Evolutionary conservation across 2,329 filamentous ascomycete species (phyloP).

Genomic region (Fusarium lyarnte): DNA sequence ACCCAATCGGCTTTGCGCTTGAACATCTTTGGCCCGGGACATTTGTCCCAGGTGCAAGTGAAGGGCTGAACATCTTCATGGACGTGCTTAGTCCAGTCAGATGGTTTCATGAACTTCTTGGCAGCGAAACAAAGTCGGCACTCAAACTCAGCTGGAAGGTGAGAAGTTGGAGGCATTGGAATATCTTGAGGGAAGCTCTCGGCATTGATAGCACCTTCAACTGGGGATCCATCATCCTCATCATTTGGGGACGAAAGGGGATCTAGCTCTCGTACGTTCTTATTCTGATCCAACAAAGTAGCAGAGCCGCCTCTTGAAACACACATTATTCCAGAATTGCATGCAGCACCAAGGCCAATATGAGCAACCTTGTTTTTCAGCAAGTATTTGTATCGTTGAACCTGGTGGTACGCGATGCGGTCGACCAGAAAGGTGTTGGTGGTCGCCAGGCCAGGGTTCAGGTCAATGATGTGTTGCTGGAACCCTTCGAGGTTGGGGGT

Average conservation of each 20-base stretch:
- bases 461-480: constrained; percentile 73
- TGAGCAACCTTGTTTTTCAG: constrained; percentile 78
- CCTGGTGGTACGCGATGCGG: constrained; percentile 83
- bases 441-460: constrained; percentile 76
- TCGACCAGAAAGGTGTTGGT: constrained; percentile 74
- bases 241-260: constrained; percentile 59
- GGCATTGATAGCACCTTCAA: constrained; percentile 74
- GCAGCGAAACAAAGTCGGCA: constrained; percentile 86
- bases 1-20: constrained; percentile 98
- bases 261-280: constrained; percentile 68
- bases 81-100: constrained; percentile 96
- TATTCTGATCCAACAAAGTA: constrained; percentile 67
- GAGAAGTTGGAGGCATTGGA: constrained; percentile 79
- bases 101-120: constrained; percentile 89
- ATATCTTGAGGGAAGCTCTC: constrained; percentile 85
- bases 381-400: constrained; percentile 80
- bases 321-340: constrained; percentile 71
- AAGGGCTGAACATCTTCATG: constrained; percentile 95
- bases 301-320: constrained; percentile 73
- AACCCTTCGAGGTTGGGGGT: constrained; percentile 81
- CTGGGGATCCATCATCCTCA: constrained; percentile 73
- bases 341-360: constrained; percentile 67
- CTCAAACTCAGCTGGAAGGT: constrained; percentile 87
- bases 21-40: constrained; percentile 88
- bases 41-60: constrained; percentile 87